Base-by-base conservation (phyloP, 164 flowering plant genomes). In the Vitis labrusca region DNA sequence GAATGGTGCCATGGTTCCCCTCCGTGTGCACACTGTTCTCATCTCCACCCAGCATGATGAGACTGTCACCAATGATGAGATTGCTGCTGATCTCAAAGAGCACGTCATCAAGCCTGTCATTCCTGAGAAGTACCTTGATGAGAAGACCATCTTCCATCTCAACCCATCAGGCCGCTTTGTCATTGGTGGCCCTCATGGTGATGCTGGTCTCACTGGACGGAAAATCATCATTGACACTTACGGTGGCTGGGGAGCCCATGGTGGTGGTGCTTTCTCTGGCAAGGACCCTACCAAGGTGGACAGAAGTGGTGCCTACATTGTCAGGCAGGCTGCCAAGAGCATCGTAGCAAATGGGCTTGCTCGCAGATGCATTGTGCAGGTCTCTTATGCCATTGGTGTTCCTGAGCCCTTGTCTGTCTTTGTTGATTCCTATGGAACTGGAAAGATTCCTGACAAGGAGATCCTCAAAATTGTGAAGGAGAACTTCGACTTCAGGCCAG, bases 171-270 rank as follows among this genome's bases (percentile, higher is more conserved):
- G 93, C 66, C 87, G 93, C 14, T 89, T 89, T 32, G 93, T 89
- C 67, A 89, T 89, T 51, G 93, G 93, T 68, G 93, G 93, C 6
- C 93, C 93, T 61, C 93, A 89, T 37, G 93, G 93, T 66, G 93
- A 89, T 76, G 93, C 93, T 4, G 93, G 93, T 66, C 90, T 89
- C 69, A 89, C 93, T 3, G 93, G 93, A 15, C 82, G 93, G 32
- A 89, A 89, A 83, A 89, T 89, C 84, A 87, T 89, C 71, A 84
- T 89, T 12, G 93, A 89, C 73, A 89, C 93, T 58, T 89, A 89
- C 64, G 93, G 93, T 63, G 93, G 93, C 5, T 89, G 93, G 93
- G 93, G 93, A 70, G 93, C 93, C 64, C 93, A 89, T 48, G 93
- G 93, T 29, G 93, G 93, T 59, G 93, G 93, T 77, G 93, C 93